Evolutionary conservation across 1,284 basidiomycete species (phyloP), one percentile per base, ranked within the genome.

Genomic region (Chalciporus sp.): DNA sequence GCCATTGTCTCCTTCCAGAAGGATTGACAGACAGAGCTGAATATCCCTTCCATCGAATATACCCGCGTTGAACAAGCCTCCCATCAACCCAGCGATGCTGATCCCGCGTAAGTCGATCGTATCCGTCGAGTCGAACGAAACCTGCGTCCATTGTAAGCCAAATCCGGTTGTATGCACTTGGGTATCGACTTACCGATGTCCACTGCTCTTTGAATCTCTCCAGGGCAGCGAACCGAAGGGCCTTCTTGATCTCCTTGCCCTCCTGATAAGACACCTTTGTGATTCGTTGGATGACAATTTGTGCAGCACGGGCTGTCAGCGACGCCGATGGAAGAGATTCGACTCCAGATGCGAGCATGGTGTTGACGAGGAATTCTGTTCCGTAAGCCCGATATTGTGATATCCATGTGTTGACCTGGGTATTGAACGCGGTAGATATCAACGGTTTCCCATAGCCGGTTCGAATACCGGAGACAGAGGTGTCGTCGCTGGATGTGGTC

Each of bases 61-160:
- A 16, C 53, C 60, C 16, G 55, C 58, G 19, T 52, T 54, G 47
- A 64, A 74, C 33, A 74, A 51, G 19, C 70, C 61, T 7, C 72
- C 72, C 23, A 73, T 49, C 47, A 74, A 60, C 14, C 60, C 63
- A 12, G 72, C 68, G 19, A 68, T 61, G 28, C n/a, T n/a, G n/a
- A n/a, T n/a, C n/a, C n/a, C n/a, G n/a, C n/a, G n/a, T n/a, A n/a
- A 31, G 12, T 31, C 12, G 10, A 31, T 2, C 12, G 29, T 31
- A 23, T 23, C 23, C 6, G 23, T 23, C 23, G 23, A 23, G 23
- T 23, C 23, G 23, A 23, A 23, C 23, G 23, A 23, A n/a, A n/a
- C n/a, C n/a, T n/a, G n/a, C n/a, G n/a, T n/a, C n/a, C n/a, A n/a
- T n/a, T 23, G 23, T 23, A 23, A 23, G 23, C 23, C 6, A 23